A percentile compares a stretch with the other conserved stretches of the same genome.
phyloP scores from a whole-genome alignment of 257 asterid species.

The Nicotiana tomentosiformis region DNA sequence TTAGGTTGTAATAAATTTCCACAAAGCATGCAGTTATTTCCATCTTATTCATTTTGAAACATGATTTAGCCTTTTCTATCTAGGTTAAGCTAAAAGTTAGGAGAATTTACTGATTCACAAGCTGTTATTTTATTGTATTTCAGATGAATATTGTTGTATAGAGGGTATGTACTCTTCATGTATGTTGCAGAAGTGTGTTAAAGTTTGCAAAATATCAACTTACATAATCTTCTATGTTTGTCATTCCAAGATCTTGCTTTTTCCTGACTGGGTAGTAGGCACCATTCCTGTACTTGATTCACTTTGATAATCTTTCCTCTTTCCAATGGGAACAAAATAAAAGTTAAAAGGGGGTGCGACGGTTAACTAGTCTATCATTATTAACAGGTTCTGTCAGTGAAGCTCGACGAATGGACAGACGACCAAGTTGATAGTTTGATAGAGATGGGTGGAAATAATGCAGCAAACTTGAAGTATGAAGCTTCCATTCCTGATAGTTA shows the following conservation, averaged over 20 bases:
- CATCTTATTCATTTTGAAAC: not conserved
- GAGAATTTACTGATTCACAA: not conserved
- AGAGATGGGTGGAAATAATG: slow-evolving; percentile 71
- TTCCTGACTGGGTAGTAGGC: not conserved
- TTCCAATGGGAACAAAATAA: not conserved
- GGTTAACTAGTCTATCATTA: not conserved
- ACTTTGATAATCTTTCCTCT: not conserved
- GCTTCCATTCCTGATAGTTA: slow-evolving; percentile 56
- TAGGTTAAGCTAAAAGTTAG: not conserved
- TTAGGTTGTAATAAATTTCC: not conserved
- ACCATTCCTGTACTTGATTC: not conserved
- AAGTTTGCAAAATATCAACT: not conserved
- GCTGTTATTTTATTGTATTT: not conserved
- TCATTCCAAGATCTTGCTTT: not conserved
- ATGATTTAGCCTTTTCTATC: not conserved
- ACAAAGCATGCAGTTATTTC: not conserved
- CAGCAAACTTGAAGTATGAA: slow-evolving; percentile 68
- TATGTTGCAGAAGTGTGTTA: not conserved
- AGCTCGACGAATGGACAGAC: slow-evolving; percentile 88
- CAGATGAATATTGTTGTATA: not conserved
- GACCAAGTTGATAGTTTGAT: slow-evolving; percentile 74
- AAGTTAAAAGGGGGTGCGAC: not conserved
- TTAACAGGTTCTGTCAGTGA: slow-evolving; percentile 67
- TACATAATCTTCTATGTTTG: not conserved
- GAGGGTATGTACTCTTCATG: not conserved